Base-by-base conservation (phyloP, 495 filamentous ascomycete genomes). In the Penicillium robsamsonii region DNA sequence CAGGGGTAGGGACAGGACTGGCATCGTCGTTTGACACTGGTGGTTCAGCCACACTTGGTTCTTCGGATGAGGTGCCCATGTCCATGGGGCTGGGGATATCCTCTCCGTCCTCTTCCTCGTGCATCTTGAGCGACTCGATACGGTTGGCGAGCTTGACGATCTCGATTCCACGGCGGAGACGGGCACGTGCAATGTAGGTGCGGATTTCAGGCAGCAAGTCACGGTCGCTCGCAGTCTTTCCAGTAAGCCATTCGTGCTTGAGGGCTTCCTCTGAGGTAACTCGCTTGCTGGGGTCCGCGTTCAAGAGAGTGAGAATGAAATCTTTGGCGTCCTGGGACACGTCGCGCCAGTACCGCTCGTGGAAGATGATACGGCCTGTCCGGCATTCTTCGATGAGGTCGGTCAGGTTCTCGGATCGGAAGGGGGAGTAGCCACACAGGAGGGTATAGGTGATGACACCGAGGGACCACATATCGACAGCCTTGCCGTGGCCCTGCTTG, bases 401-500 rank as follows among this genome's bases (percentile, higher is more conserved):
- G 54, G 87, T 83, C 29, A 99, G 76, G 63, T 89, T 96, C 72
- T 99, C 94, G 59, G 90, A 91, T 53, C 94, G 87, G 85, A 97
- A 99, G 29, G 94, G 94, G 11, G 93, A 96, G 74, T 99, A 99
- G 48, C 94, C 94, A 73, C 94, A 99, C 40, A 99, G 89, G n/a
- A 99, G 82, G 15, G 95, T 97, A 75, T 99, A 99, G 29, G 95
- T 97, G 67, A 99, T 97, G 61, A 99, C 93, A 60, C 94, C 94
- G 64, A 99, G 79, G 9, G 93, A 97, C 94, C 94, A 99, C 90
- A 99, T 95, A 67, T 99, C 94, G 29, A 97, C 94, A n/a, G 94
- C 89, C 70, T 97, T 97, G 65, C 95, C 94, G 68, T 99, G 94
- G 37, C 95, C 94, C 61, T 90, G 84, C 78, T 96, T 97, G 46